Base-by-base conservation (phyloP, 1,284 basidiomycete genomes). In the Kalmanozyma brasiliensis region DNA sequence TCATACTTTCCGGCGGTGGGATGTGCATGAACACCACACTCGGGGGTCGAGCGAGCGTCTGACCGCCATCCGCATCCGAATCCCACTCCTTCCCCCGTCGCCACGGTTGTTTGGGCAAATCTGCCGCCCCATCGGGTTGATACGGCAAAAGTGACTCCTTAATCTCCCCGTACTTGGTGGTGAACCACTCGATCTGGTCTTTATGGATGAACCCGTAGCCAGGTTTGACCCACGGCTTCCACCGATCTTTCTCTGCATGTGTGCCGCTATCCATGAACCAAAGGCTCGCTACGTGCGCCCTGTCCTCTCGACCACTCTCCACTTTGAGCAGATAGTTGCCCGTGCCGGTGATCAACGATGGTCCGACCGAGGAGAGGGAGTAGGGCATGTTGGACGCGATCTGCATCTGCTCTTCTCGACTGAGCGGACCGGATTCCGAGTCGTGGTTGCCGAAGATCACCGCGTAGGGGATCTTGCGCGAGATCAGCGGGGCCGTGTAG, bases 241-340 rank as follows among this genome's bases (percentile, higher is more conserved):
- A 61, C n/a, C 24, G 20, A 13, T 66, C 52, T 43, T 55, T 63
- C 11, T 58, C 56, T 2, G 71, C 67, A 16, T 63, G 17, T 0
- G 88, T 85, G 17, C 92, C 92, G 1, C 93, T 94, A 82, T 98
- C 94, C 62, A 98, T 84, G 85, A 97, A 93, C 83, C 97, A 98
- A 4, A 98, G 82, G 0, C 92, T 94, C 58, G 95, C 85, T 9
- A 96, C 84, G 67, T 94, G 91, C 1, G 89, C 92, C 79, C 87
- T 89, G n/a, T 60, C 51, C 36, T 34, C 52, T 52, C 37, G 47
- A 2, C 56, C 72, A 37, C 43, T 70, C 30, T 42, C 52, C 22
- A 41, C 24, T 40, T 76, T 49, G 19, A 59, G 24, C 30, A 67
- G 29, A 41, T 49, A 58, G 51, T 58, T 51, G 41, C 47, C 60